Evolutionary conservation across 257 asterid genomes (phyloP).

Genomic region (Solanum pinnatisectum): DNA sequence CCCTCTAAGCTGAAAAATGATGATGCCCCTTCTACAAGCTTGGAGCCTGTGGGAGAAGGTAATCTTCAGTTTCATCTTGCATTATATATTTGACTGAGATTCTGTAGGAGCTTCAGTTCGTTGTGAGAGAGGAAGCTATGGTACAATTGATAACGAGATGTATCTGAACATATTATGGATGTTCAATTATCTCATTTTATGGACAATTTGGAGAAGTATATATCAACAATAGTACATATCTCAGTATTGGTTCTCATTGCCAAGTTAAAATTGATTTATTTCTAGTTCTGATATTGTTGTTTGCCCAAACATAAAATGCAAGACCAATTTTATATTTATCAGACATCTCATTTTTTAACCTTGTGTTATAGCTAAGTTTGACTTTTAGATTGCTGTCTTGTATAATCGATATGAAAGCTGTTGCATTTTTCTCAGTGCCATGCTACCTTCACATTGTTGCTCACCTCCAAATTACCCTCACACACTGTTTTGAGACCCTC

Average conservation of each 20-base stretch:
- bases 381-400: background rate
- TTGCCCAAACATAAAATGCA: background rate
- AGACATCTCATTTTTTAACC: background rate
- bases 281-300: background rate
- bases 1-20: constrained; percentile 59
- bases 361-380: background rate
- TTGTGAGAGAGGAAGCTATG: background rate
- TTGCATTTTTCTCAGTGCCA: background rate
- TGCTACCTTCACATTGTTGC: background rate
- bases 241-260: background rate
- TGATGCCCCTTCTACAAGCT: constrained; percentile 18
- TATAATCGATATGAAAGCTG: background rate
- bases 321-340: background rate
- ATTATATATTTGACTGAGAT: background rate
- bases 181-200: background rate
- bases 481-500: background rate
- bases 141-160: background rate
- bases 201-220: background rate
- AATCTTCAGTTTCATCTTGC: constrained; percentile 5
- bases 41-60: constrained; percentile 49
- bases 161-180: background rate
- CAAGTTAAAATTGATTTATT: background rate
- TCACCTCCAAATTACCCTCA: background rate
- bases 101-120: background rate
- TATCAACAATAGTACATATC: background rate